A percentile compares a stretch with the other conserved stretches of the same genome.
Evolutionary conservation across 129 eudicot species (phyloP).

Genomic region (Oenanthe sinensis): DNA sequence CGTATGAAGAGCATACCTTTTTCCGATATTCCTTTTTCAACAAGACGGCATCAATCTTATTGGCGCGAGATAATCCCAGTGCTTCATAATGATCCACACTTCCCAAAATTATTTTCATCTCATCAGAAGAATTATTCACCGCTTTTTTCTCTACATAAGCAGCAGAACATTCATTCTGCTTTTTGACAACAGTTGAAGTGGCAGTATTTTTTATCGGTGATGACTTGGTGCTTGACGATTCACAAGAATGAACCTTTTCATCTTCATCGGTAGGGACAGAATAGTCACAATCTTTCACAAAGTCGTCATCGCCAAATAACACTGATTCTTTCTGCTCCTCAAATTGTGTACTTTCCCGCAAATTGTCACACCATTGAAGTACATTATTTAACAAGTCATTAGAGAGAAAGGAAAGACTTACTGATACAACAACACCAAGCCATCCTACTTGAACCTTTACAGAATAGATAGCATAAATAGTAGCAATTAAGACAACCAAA

Average conservation of each 20-base stretch:
- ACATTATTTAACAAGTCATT: conserved; percentile 59
- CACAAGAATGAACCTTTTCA: conserved; percentile 38
- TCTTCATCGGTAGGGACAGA: conserved; percentile 52
- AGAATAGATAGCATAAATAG: conserved; percentile 59
- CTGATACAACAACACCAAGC: conserved; percentile 69
- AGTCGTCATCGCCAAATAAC: conserved; percentile 62
- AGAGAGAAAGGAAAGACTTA: conserved; percentile 74
- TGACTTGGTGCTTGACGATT: conserved; percentile 25
- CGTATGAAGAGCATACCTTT: conserved; percentile 35
- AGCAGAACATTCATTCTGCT: conserved; percentile 41
- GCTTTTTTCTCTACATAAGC: conserved; percentile 57
- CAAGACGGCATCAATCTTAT: conserved; percentile 46
- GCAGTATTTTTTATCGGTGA: conserved; percentile 34
- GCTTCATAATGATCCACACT: conserved; percentile 80
- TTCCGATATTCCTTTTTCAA: conserved; percentile 90
- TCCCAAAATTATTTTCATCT: conserved; percentile 68
- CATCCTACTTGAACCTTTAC: conserved; percentile 85
- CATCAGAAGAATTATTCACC: conserved; percentile 36
- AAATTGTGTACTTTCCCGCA: conserved; percentile 59
- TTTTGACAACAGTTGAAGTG: conserved; percentile 31
- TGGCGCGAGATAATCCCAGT: conserved; percentile 53
- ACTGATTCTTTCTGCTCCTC: conserved; percentile 60
- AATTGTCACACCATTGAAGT: conserved; percentile 80
- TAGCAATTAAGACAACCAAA: conserved; percentile 76
- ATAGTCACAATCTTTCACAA: conserved; percentile 49